Conservation (phyloP, 257 asterid genomes). For the Primulina huaijiensis region DNA sequence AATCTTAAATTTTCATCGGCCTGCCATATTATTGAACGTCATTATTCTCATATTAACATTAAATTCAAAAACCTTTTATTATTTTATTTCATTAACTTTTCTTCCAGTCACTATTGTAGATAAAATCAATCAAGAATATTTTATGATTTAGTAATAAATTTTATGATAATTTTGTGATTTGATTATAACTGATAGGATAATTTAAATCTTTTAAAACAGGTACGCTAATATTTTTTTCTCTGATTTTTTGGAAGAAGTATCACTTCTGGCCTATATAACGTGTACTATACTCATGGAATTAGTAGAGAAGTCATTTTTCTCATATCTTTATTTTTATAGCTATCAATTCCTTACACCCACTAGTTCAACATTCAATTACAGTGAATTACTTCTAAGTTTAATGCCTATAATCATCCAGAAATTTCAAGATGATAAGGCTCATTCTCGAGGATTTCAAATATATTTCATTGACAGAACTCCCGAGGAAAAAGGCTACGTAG, state of each 20-base stretch:
- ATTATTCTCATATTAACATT: conserved; percentile 17
- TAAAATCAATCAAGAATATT: too few relatives aligned
- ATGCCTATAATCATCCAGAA: conserved; percentile 4
- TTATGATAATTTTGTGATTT: too few relatives aligned
- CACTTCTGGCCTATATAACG: too few relatives aligned
- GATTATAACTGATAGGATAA: too few relatives aligned
- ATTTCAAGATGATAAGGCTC: conserved; percentile 9
- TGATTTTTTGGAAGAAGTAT: too few relatives aligned
- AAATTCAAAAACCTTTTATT: conserved; percentile 9
- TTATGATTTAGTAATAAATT: too few relatives aligned
- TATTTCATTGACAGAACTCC: background rate
- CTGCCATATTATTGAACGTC: conserved; percentile 38
- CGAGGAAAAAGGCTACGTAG: background rate
- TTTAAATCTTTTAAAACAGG: too few relatives aligned
- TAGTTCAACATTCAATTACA: background rate
- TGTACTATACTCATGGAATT: too few relatives aligned
- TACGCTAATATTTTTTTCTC: too few relatives aligned
- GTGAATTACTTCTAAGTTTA: background rate
- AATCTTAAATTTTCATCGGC: conserved; percentile 97
- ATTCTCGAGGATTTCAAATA: conserved; percentile 15
- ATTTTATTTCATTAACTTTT: background rate
- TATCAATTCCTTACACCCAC: conserved; percentile 17
- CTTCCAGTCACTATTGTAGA: background rate
- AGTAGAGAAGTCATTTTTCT: too few relatives aligned
- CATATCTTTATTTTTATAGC: background rate